Evolutionary conservation across 148 eudicot species (phyloP).

Genomic region (Polygonum aviculare): DNA sequence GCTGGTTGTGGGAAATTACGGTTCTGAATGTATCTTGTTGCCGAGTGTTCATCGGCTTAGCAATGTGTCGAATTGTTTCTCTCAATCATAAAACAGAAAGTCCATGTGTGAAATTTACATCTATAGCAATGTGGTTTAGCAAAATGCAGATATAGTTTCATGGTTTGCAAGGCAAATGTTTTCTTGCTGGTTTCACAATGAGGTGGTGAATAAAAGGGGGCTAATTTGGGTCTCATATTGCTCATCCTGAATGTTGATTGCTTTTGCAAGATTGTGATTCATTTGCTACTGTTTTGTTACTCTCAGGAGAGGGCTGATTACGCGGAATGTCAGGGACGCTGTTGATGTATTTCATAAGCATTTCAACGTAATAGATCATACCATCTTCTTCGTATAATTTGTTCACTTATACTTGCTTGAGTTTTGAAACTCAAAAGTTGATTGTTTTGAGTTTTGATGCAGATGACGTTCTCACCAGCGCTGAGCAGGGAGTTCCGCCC

Average conservation of each 20-base stretch:
- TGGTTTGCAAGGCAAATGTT: neutral
- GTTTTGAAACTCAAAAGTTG: neutral
- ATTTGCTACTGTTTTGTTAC: neutral
- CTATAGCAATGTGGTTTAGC: neutral
- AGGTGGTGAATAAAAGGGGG: neutral
- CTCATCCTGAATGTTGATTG: neutral
- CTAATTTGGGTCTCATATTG: neutral
- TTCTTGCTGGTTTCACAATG: neutral
- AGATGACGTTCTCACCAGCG: conserved; percentile 78
- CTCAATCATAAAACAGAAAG: too few species aligned
- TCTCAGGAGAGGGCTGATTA: conserved; percentile 86
- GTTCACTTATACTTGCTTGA: neutral
- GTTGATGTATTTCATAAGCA: conserved; percentile 79
- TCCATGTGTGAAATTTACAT: neutral
- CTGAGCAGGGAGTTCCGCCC: conserved; percentile 90
- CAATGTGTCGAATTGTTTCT: too few species aligned
- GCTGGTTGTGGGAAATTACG: too few species aligned
- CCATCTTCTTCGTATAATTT: neutral
- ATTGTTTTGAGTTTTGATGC: conserved; percentile 15
- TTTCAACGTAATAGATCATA: conserved; percentile 52
- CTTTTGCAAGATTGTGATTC: neutral
- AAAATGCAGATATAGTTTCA: neutral
- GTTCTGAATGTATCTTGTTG: too few species aligned
- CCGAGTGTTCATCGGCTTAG: too few species aligned
- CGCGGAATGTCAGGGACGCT: conserved; percentile 83